A percentile compares a stretch with the other conserved stretches of the same genome.
Evolutionary conservation across 176 grass and related monocot species (phyloP).

Genomic region (Typha latifolia): DNA sequence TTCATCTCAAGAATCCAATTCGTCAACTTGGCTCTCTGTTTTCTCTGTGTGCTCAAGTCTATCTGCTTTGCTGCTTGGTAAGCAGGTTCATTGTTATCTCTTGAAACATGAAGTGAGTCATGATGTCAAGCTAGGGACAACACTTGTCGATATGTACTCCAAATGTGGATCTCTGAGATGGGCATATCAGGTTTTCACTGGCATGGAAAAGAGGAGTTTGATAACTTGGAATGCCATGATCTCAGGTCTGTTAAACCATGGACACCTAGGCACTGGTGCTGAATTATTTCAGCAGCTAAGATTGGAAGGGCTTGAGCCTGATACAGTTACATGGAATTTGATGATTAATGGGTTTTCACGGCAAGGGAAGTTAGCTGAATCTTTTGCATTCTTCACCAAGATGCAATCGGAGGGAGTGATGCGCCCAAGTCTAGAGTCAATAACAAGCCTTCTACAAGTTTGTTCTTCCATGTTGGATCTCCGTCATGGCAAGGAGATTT

Average conservation of each 20-base stretch:
- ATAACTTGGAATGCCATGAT: constrained; percentile 37
- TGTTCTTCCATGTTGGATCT: constrained; percentile 25
- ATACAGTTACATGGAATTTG: constrained; percentile 24
- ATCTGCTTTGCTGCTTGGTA: constrained; percentile 2
- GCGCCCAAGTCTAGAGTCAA: constrained; percentile 26
- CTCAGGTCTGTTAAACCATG: constrained; percentile 20
- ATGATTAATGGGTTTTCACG: constrained; percentile 31
- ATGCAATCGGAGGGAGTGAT: constrained; percentile 15
- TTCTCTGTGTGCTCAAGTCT: constrained; percentile 26
- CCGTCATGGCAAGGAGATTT: constrained; percentile 31
- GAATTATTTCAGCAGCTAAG: constrained; percentile 21
- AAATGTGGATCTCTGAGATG: constrained; percentile 16
- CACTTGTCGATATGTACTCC: constrained; percentile 30
- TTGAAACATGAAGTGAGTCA: constrained; percentile 8
- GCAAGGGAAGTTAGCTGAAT: constrained; percentile 9
- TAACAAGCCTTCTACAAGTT: constrained; percentile 26
- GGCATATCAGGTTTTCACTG: constrained; percentile 26
- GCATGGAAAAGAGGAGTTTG: constrained; percentile 21
- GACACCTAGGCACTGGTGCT: background rate
- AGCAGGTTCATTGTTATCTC: constrained; percentile 30
- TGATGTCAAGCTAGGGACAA: constrained; percentile 23
- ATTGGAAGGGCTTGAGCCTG: constrained; percentile 24
- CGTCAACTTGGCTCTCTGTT: constrained; percentile 21
- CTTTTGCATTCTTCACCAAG: constrained; percentile 22
- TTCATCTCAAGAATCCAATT: constrained; percentile 7